Evolutionary conservation across 2,329 filamentous ascomycete genomes (phyloP).

Genomic region (Polytolypa hystricis): DNA sequence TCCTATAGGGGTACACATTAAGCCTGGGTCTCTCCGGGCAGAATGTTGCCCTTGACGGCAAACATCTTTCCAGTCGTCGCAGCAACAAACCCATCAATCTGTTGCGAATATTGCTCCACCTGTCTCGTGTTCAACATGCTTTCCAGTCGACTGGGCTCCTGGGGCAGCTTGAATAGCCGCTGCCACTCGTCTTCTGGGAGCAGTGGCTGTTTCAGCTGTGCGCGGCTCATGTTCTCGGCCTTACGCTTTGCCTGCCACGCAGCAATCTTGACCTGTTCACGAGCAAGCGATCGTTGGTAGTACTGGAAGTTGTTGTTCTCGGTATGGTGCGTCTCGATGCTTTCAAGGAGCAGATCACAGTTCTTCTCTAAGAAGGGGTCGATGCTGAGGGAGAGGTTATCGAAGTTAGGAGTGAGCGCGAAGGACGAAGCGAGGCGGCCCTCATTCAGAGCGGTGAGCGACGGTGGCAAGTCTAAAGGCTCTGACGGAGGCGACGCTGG

Average conservation of each 20-base stretch:
- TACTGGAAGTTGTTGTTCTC: constrained; percentile 99
- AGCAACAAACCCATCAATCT: constrained; percentile 92
- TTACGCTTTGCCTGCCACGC: constrained; percentile 96
- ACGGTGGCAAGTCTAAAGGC: constrained; percentile 64
- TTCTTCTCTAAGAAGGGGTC: constrained; percentile 98
- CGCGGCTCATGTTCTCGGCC: constrained; percentile 79
- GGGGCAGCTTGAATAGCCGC: constrained; percentile 92
- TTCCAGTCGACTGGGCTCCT: constrained; percentile 86
- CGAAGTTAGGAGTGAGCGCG: constrained; percentile 77
- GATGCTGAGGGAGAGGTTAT: constrained; percentile 82
- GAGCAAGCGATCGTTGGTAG: constrained; percentile 85
- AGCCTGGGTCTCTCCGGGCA: constrained; percentile 42
- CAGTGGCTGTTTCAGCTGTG: constrained; percentile 73
- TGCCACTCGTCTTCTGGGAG: constrained; percentile 98
- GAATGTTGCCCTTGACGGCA: constrained; percentile 63
- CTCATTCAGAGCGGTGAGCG: constrained; percentile 64
- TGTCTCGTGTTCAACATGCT: constrained; percentile 90
- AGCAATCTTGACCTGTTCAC: constrained; percentile 92
- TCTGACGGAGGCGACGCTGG: constrained; percentile 54
- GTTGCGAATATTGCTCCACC: constrained; percentile 94
- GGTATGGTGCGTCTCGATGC: constrained; percentile 95
- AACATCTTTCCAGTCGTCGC: constrained; percentile 96
- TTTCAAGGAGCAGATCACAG: constrained; percentile 88
- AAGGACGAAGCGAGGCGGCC: constrained; percentile 46
- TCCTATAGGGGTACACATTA: no score